These are phyloP conservation scores for Tricholoma terreum DNA, from an alignment of 768 basidiomycete species.

Conservation along the genomic window DNA sequence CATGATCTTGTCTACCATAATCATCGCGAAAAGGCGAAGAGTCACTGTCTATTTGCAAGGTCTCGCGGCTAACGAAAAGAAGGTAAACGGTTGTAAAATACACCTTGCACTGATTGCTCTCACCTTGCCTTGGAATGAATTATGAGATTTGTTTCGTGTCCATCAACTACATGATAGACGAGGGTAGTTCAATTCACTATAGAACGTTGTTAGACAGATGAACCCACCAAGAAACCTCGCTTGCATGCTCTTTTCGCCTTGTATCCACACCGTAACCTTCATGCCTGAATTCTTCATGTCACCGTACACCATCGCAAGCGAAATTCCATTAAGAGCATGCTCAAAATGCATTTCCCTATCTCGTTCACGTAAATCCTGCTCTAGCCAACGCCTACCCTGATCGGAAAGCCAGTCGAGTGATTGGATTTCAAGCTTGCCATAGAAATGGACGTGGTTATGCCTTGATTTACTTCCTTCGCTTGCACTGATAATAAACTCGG, in stretches of 20 bases:
- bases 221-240: constrained; percentile 41
- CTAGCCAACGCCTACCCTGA: constrained; percentile 37
- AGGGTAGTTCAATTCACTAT: not conserved
- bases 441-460: constrained; percentile 41
- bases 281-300: constrained; percentile 16
- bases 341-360: constrained; percentile 27
- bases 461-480: constrained; percentile 19
- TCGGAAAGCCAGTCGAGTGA: constrained; percentile 49
- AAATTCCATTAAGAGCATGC: constrained; percentile 24
- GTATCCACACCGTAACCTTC: constrained; percentile 39
- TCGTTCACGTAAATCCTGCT: constrained; percentile 42
- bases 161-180: constrained; percentile 10
- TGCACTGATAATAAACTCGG: constrained; percentile 36
- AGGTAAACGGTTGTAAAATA: not conserved
- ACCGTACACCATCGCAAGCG: constrained; percentile 35
- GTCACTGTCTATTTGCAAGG: not conserved
- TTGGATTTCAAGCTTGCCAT: constrained; percentile 47
- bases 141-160: constrained; percentile 15
- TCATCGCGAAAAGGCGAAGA: not conserved
- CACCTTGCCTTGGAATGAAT: constrained; percentile 20
- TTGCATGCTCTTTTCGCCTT: constrained; percentile 36
- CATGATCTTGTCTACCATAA: not conserved
- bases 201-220: constrained; percentile 5
- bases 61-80: constrained; percentile 26
- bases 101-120: constrained; percentile 5